Evolutionary conservation across 2,329 filamentous ascomycete genomes (phyloP).

Genomic region (Penicillium sp.): DNA sequence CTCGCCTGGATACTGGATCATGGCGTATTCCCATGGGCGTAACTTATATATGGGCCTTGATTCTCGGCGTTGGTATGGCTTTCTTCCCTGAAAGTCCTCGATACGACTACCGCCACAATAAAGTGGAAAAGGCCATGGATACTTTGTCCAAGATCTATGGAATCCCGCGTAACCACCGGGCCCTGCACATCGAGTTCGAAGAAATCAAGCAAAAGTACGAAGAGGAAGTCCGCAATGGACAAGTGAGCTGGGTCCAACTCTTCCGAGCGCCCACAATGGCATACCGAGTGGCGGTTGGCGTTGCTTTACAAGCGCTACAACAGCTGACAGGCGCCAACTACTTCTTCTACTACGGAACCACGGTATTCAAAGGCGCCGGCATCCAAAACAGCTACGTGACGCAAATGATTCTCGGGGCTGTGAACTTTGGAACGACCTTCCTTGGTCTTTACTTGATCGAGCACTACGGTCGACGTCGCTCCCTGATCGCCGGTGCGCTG

Average conservation of each 20-base stretch:
- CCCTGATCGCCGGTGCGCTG: conserved; percentile 58
- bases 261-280: conserved; percentile 42
- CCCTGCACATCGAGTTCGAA: conserved; percentile 48
- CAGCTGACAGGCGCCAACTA: conserved; percentile 44
- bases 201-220: conserved; percentile 54
- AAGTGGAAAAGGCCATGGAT: conserved; percentile 46
- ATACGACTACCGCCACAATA: conserved; percentile 53
- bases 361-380: conserved; percentile 56
- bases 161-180: conserved; percentile 47
- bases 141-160: conserved; percentile 53
- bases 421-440: conserved; percentile 63
- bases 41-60: conserved; percentile 51
- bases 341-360: conserved; percentile 50
- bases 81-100: conserved; percentile 54
- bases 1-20: conserved; percentile 34
- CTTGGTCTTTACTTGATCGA: conserved; percentile 64
- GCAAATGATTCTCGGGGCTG: conserved; percentile 58
- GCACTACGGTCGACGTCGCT: conserved; percentile 61
- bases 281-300: conserved; percentile 39
- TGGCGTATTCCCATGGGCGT: conserved; percentile 52
- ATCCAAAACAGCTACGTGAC: conserved; percentile 58
- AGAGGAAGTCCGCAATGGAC: conserved; percentile 42
- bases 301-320: conserved; percentile 40
- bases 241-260: conserved; percentile 32
- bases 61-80: conserved; percentile 51